phyloP scores from a whole-genome alignment of 2,329 filamentous ascomycete species.

The Bisporella sp. region DNA sequence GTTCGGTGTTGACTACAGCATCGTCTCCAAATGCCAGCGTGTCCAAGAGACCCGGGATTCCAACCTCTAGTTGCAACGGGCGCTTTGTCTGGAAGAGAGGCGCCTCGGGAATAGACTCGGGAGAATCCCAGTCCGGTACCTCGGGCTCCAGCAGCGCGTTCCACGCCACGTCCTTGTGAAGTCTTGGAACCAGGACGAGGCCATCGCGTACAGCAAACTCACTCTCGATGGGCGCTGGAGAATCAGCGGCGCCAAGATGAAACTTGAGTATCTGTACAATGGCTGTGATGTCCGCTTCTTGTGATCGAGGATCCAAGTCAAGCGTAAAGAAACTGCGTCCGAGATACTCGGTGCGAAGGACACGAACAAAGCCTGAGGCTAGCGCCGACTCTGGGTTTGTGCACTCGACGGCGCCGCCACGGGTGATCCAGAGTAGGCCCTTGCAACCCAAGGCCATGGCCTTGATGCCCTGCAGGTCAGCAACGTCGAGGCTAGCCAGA shows the following conservation, averaged over 20 bases:
- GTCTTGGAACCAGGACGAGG: not conserved
- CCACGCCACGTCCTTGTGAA: not conserved
- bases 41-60: conserved; percentile 19
- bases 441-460: not conserved
- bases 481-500: not conserved
- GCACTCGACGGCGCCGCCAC: not conserved
- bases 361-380: not conserved
- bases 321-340: not conserved
- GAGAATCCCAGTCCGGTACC: not conserved
- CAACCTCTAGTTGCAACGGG: conserved; percentile 17
- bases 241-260: not conserved
- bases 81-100: conserved; percentile 10
- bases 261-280: not conserved
- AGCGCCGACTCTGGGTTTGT: not conserved
- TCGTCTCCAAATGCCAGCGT: conserved; percentile 23
- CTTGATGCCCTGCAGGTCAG: not conserved
- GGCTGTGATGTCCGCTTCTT: not conserved
- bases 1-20: conserved; percentile 1
- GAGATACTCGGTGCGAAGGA: not conserved
- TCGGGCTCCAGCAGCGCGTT: not conserved
- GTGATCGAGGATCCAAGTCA: not conserved
- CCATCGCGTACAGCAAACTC: not conserved
- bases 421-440: not conserved
- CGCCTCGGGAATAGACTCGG: conserved; percentile 1
- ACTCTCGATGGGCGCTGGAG: not conserved